Base-by-base conservation (phyloP, 2,329 filamentous ascomycete species). In the Plectosphaerella sp. region DNA sequence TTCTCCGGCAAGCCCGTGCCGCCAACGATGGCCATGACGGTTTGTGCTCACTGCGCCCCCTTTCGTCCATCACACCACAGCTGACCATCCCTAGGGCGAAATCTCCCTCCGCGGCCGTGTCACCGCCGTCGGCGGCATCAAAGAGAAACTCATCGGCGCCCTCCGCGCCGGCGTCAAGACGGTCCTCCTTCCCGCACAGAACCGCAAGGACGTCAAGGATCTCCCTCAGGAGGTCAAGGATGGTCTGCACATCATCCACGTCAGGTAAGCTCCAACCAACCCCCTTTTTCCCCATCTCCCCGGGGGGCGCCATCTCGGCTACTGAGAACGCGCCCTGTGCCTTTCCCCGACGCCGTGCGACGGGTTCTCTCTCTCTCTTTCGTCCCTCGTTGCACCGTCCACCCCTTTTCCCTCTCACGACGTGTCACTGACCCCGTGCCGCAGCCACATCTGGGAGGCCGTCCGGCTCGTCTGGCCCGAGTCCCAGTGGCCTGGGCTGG, bases 71-170 rank as follows among this genome's bases (percentile, higher is more conserved):
- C 18, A 20, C 42, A 28, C n/a, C 45, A 33, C 39, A 39, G 43
- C 50, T 57, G 16, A 58, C 52, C 18, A 52, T 42, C 45, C 52
- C 69, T 66, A 83, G 79, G 83, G 83, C 57, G 84, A 87, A 64
- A 84, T 87, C 56, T 91, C 88, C 52, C 82, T 99, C 24, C 83
- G 94, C 42, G 94, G 94, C 20, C 85, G 91, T 58, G 88, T 99
- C 52, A 90, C 94, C 71, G 91, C 93, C 24, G 94, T 99, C 36
- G 94, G 94, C 50, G 94, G 94, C 16, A 97, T 99, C 74, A 97
- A 97, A 73, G 93, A 99, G 82, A 99, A 99, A 71, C 79, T 97
- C 50, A 97, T 99, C 65, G 94, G 94, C 20, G 94, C 94, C 9
- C 77, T 95, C 65, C 82, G 93, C 51, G 94, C 94, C 2, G 94